A percentile compares a stretch with the other conserved stretches of the same genome.
These are phyloP conservation scores for Colletotrichum plurivorum DNA, from an alignment of 2,329 filamentous ascomycete species.

Conservation along the genomic window DNA sequence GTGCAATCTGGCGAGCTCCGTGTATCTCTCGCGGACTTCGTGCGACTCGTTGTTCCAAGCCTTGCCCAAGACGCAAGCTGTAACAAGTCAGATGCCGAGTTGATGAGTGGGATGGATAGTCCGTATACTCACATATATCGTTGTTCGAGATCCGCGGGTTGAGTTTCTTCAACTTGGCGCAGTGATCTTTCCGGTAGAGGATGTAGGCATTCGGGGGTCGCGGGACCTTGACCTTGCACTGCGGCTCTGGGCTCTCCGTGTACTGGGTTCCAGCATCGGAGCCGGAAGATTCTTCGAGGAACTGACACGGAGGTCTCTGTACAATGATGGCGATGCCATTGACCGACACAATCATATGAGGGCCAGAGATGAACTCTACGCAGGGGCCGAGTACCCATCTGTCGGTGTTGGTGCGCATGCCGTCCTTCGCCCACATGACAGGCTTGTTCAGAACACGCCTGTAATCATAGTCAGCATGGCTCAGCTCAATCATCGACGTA, in stretches of 20 bases:
- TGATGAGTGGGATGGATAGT: no score
- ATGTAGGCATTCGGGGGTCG: slow-evolving; percentile 52
- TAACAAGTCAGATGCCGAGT: background rate
- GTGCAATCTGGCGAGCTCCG: slow-evolving; percentile 43
- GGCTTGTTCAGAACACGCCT: slow-evolving; percentile 25
- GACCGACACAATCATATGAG: slow-evolving; percentile 36
- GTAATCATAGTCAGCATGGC: slow-evolving; percentile 1
- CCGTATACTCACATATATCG: slow-evolving; percentile 48
- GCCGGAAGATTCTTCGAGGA: slow-evolving; percentile 14
- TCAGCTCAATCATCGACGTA: background rate
- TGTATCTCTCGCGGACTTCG: slow-evolving; percentile 40
- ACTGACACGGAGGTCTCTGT: slow-evolving; percentile 17
- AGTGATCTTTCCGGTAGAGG: slow-evolving; percentile 50
- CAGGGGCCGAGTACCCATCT: slow-evolving; percentile 37
- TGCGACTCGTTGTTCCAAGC: slow-evolving; percentile 48
- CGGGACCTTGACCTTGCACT: slow-evolving; percentile 42
- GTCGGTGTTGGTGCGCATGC: slow-evolving; percentile 21
- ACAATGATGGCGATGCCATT: slow-evolving; percentile 33
- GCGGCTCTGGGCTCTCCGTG: slow-evolving; percentile 21
- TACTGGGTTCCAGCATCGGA: background rate
- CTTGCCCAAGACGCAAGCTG: slow-evolving; percentile 46
- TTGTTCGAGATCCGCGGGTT: slow-evolving; percentile 46
- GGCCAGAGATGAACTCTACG: slow-evolving; percentile 21
- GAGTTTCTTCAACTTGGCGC: slow-evolving; percentile 43
- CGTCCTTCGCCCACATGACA: slow-evolving; percentile 38